phyloP scores from a whole-genome alignment of 2,329 filamentous ascomycete species.

The Ophiostoma quercus region DNA sequence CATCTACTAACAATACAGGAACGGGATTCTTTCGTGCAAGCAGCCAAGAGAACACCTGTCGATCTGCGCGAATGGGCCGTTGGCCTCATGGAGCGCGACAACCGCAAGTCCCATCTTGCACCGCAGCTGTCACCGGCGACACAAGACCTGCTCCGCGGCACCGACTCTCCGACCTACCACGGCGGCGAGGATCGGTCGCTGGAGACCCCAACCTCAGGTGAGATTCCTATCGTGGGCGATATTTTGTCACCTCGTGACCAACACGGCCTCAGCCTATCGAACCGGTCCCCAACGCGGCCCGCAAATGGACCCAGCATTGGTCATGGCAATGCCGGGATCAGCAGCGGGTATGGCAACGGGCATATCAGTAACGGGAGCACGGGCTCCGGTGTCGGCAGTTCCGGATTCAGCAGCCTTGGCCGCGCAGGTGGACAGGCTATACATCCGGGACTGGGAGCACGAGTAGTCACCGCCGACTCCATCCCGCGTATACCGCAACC shows the following conservation, averaged over 20 bases:
- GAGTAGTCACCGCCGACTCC: constrained; percentile 49
- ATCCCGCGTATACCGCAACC: constrained; percentile 45
- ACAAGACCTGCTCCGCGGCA: constrained; percentile 65
- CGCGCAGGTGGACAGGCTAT: constrained; percentile 41
- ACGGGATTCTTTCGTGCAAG: constrained; percentile 88
- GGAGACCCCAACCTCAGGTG: constrained; percentile 63
- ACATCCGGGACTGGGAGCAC: constrained; percentile 51
- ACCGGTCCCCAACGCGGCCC: constrained; percentile 47
- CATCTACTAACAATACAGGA: constrained; percentile 52
- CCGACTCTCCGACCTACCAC: constrained; percentile 53
- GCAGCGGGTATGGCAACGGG: constrained; percentile 19
- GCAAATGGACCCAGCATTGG: constrained; percentile 35
- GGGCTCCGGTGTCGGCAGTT: constrained; percentile 16
- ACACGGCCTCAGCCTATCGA: constrained; percentile 39
- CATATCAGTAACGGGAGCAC: constrained; percentile 10
- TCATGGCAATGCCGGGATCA: constrained; percentile 12
- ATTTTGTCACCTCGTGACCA: constrained; percentile 53
- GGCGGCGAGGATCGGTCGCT: constrained; percentile 43
- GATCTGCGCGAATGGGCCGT: constrained; percentile 91
- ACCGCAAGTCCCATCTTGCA: constrained; percentile 87
- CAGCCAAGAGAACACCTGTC: constrained; percentile 92
- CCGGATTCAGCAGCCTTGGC: constrained; percentile 40
- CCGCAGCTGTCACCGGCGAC: constrained; percentile 74
- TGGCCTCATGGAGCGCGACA: constrained; percentile 87
- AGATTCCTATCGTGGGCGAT: constrained; percentile 61